phyloP scores from a whole-genome alignment of 768 basidiomycete genomes.

The Hypsizygus marmoreus region DNA sequence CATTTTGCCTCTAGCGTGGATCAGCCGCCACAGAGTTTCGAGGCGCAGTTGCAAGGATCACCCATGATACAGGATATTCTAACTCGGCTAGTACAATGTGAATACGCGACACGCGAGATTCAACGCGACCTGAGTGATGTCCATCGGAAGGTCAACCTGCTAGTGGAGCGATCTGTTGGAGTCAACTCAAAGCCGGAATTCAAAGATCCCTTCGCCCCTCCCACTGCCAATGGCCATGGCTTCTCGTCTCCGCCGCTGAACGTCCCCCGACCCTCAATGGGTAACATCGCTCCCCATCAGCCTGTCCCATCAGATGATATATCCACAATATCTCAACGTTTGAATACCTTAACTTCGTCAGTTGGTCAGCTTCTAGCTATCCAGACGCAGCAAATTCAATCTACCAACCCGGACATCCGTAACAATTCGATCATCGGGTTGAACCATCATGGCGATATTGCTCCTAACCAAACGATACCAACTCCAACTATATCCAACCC shows the following conservation, averaged over 20 bases:
- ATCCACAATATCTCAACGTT: constrained; percentile 71
- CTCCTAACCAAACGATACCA: constrained; percentile 48
- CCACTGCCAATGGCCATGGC: constrained; percentile 34
- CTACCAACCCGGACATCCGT: constrained; percentile 37
- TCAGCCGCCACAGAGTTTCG: constrained; percentile 51
- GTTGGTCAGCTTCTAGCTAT: constrained; percentile 83
- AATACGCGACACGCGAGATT: constrained; percentile 68
- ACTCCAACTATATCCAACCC: constrained; percentile 40
- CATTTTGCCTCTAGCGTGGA: constrained; percentile 56
- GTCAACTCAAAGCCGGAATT: constrained; percentile 64
- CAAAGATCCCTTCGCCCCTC: constrained; percentile 74
- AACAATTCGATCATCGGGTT: constrained; percentile 43
- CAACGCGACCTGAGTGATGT: constrained; percentile 75
- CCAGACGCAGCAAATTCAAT: constrained; percentile 73
- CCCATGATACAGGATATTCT: constrained; percentile 76
- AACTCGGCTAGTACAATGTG: constrained; percentile 72
- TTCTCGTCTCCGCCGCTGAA: constrained; percentile 36
- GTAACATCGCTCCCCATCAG: constrained; percentile 75
- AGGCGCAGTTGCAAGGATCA: constrained; percentile 73
- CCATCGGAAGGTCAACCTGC: constrained; percentile 73
- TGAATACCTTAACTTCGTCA: constrained; percentile 79
- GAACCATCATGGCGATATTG: constrained; percentile 48
- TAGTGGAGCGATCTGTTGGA: constrained; percentile 67
- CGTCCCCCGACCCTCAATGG: constrained; percentile 63
- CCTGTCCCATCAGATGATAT: constrained; percentile 69